Percentiles rank a stretch among this genome's conserved stretches.
Conservation (phyloP, 73 alveolate genomes). For the Blepharisma stoltei region DNA sequence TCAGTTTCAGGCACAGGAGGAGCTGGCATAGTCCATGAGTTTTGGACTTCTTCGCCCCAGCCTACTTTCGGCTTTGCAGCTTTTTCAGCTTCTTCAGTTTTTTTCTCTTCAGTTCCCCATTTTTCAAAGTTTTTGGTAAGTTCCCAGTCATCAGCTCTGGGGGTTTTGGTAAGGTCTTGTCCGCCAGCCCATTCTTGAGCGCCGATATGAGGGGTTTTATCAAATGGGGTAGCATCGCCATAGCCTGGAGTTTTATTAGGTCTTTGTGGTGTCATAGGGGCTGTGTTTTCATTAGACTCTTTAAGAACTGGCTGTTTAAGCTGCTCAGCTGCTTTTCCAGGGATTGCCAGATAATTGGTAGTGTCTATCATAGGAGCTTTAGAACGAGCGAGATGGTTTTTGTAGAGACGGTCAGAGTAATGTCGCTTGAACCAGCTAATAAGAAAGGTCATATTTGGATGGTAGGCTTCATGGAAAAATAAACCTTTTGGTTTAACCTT, state of each 20-base stretch:
- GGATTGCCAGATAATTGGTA: not conserved
- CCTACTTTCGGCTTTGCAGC: not conserved
- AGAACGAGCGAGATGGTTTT: conserved; percentile 21
- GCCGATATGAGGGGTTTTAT: conserved; percentile 28
- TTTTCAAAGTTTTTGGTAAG: not conserved
- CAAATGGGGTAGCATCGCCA: conserved; percentile 17
- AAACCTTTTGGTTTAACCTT: conserved; percentile 87
- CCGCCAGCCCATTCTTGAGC: conserved; percentile 33
- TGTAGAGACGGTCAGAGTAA: conserved; percentile 9
- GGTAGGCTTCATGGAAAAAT: conserved; percentile 60
- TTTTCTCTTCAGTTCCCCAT: conserved; percentile 25
- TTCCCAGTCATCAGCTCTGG: conserved; percentile 38
- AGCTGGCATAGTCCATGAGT: not conserved
- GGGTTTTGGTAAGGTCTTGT: conserved; percentile 22
- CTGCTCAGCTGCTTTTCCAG: conserved; percentile 19
- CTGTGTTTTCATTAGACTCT: not conserved
- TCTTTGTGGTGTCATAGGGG: conserved; percentile 13
- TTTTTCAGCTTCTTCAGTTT: not conserved
- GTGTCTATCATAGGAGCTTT: conserved; percentile 31
- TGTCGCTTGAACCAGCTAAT: conserved; percentile 47
- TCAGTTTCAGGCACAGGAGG: conserved; percentile 18
- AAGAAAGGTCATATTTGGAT: conserved; percentile 37
- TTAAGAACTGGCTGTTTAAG: not conserved
- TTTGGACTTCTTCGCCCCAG: not conserved
- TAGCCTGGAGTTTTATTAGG: not conserved